Evolutionary conservation across 2,329 filamentous ascomycete species (phyloP).

Genomic region (Aspergillus awamori): DNA sequence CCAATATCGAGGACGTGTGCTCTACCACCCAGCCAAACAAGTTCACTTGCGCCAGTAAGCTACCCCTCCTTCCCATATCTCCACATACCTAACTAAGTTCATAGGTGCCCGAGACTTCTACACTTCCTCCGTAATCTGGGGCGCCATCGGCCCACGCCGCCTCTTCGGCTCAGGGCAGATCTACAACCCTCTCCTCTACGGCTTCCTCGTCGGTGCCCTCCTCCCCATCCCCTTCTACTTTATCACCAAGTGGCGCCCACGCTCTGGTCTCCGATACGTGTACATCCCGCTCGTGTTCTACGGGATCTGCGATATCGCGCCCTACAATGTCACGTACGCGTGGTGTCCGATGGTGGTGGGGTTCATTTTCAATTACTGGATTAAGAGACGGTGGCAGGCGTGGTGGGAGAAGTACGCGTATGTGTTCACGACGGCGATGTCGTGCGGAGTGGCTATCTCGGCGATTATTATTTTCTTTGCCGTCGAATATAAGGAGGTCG

Average conservation of each 20-base stretch:
- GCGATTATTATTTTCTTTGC: constrained; percentile 8
- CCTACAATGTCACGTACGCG: constrained; percentile 12
- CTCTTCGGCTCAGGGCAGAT: constrained; percentile 9
- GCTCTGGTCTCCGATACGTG: background rate
- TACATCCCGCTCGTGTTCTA: background rate
- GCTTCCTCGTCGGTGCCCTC: constrained; percentile 7
- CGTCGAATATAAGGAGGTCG: background rate
- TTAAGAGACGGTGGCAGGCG: background rate
- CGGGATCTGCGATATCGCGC: background rate
- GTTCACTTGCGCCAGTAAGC: constrained; percentile 7
- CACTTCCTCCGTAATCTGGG: constrained; percentile 12
- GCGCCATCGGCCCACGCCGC: constrained; percentile 1
- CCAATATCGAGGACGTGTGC: constrained; percentile 10
- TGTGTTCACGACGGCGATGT: constrained; percentile 5
- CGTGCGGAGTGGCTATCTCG: constrained; percentile 3
- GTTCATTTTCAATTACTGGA: background rate
- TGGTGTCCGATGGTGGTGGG: constrained; percentile 7
- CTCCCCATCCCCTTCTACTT: constrained; percentile 10
- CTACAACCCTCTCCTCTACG: constrained; percentile 10
- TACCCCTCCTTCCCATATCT: background rate
- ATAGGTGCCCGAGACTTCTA: constrained; percentile 2
- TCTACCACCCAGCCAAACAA: background rate
- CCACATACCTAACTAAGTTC: background rate
- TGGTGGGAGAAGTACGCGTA: constrained; percentile 11
- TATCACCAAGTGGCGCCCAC: background rate